Evolutionary conservation across 2,329 filamentous ascomycete species (phyloP), one percentile per base, ranked within the genome.

Genomic region (Dissoconium aciculare): DNA sequence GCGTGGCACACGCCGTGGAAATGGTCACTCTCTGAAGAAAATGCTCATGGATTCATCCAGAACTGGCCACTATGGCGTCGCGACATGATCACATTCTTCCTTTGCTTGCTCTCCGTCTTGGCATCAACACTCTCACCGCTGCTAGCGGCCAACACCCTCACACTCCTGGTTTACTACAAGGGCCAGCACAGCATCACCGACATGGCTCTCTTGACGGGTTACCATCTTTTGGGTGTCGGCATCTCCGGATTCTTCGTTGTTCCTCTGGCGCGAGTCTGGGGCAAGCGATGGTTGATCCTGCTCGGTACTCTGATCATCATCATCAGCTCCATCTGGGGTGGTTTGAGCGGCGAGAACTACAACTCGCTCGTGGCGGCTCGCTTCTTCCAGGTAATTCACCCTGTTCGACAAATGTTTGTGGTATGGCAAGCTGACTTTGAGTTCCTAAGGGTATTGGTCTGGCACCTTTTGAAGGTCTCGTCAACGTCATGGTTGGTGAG

Each of bases 61-160:
- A 78, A 78, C 44, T 92, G 84, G 84, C 77, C 83, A 15, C 54
- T 89, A 37, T 85, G 79, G 78, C 71, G 69, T 45, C 78, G 83
- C 50, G 84, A 93, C 51, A 44, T 78, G 30, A 83, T 87, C 49
- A 75, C 83, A 37, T 62, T 74, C 34, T 66, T 79, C 36, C 70
- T 93, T 13, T 91, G 77, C 38, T 58, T 85, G 35, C 69, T 77
- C 13, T 76, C 78, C 38, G 75, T 91, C 46, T 75, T 92, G 40
- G 83, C 79, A 31, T 78, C 81, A 5, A 75, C 78, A 1, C 70
- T 89, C 4, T 81, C 78, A 17, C 78, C 84, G 5, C 76, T 93
- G 36, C 73, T 93, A 41, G 83, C 84, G 26, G 79, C 84, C 34
- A 83, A 89, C 54, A 89, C 83, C 1, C 59, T 91, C 33, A 78